These are phyloP conservation scores for Penicillium coprophilum DNA, from an alignment of 495 filamentous ascomycete genomes.

Conservation along the genomic window DNA sequence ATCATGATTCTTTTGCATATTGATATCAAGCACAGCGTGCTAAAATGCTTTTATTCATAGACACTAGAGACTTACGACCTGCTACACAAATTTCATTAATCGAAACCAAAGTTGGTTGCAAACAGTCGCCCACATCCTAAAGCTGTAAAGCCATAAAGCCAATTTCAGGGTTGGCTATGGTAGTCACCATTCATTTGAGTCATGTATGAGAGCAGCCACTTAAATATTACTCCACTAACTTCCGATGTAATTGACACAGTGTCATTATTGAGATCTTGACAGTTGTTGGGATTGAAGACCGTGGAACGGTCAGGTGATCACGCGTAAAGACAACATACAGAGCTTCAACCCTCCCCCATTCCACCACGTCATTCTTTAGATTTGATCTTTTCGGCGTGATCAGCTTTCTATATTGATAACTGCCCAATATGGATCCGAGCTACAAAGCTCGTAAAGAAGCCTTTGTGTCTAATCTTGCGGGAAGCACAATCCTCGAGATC, in stretches of 20 bases:
- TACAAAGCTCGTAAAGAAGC: slow-evolving; percentile 93
- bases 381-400: not conserved
- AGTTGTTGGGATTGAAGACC: slow-evolving; percentile 1
- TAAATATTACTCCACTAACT: not conserved
- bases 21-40: not conserved
- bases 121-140: not conserved
- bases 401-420: slow-evolving; percentile 5
- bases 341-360: slow-evolving; percentile 7
- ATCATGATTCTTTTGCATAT: slow-evolving; percentile 5
- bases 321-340: slow-evolving; percentile 1
- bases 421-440: slow-evolving; percentile 52
- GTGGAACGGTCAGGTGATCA: slow-evolving; percentile 9
- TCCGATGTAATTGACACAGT: not conserved
- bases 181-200: not conserved
- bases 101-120: not conserved
- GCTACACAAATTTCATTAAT: slow-evolving; percentile 4
- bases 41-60: slow-evolving; percentile 2
- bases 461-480: slow-evolving; percentile 90
- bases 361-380: slow-evolving; percentile 2
- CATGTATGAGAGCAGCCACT: not conserved
- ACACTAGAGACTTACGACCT: slow-evolving; percentile 6
- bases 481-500: slow-evolving; percentile 81
- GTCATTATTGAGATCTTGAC: slow-evolving; percentile 15
- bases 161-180: not conserved
- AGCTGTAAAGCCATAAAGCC: not conserved